Percentiles rank a stretch among this genome's conserved stretches.
phyloP scores from a whole-genome alignment of 1,284 basidiomycete genomes.

The Rhizoctonia solani region DNA sequence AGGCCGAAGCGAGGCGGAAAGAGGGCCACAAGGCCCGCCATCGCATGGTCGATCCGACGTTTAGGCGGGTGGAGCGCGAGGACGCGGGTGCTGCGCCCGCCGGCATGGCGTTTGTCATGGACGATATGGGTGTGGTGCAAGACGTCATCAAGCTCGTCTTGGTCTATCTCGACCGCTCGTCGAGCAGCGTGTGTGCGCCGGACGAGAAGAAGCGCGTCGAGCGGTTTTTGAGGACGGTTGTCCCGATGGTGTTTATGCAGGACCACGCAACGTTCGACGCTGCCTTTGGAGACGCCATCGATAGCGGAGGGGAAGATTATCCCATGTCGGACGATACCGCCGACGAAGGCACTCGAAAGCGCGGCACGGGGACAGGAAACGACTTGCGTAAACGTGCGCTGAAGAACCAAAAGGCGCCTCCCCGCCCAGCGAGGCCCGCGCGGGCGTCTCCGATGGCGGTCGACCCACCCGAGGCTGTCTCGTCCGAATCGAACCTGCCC shows the following conservation, averaged over 20 bases:
- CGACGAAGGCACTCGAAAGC: constrained; percentile 15
- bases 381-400: constrained; percentile 80
- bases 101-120: constrained; percentile 50
- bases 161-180: constrained; percentile 86
- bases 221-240: constrained; percentile 80
- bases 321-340: constrained; percentile 51
- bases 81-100: not conserved
- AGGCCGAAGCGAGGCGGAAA: constrained; percentile 81
- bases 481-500: constrained; percentile 13
- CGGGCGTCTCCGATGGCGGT: constrained; percentile 39
- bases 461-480: constrained; percentile 35
- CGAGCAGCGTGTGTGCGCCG: constrained; percentile 68
- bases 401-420: constrained; percentile 59
- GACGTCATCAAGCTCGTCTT: constrained; percentile 90
- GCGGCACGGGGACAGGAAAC: constrained; percentile 56
- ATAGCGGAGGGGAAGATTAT: constrained; percentile 48
- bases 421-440: constrained; percentile 33
- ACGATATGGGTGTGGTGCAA: constrained; percentile 79
- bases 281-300: constrained; percentile 58
- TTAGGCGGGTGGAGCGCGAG: constrained; percentile 49
- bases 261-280: constrained; percentile 77
- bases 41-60: constrained; percentile 69
- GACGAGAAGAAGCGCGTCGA: constrained; percentile 71
- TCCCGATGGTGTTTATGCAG: constrained; percentile 82
- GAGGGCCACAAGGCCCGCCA: constrained; percentile 77